Percentiles rank a stretch among this genome's conserved stretches.
phyloP scores from a whole-genome alignment of 2,329 filamentous ascomycete species.

The Chrysoporthe austroafricana region DNA sequence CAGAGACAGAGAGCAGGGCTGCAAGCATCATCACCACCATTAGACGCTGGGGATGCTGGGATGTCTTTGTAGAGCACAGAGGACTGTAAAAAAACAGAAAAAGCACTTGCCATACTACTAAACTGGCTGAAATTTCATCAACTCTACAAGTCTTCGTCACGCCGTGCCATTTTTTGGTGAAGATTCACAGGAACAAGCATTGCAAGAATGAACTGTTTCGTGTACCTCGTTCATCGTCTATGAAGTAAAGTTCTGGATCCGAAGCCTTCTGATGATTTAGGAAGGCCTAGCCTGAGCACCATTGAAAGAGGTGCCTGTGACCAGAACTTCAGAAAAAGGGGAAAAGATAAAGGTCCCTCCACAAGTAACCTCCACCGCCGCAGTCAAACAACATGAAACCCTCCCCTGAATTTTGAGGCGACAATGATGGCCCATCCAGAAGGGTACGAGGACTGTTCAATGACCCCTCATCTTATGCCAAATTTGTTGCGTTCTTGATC shows the following conservation, averaged over 20 bases:
- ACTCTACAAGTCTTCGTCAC: background rate
- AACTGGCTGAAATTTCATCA: background rate
- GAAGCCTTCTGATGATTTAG: background rate
- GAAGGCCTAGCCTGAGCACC: background rate
- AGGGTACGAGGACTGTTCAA: background rate
- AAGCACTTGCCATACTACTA: background rate
- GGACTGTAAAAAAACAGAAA: background rate
- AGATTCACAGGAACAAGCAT: background rate
- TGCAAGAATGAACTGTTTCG: background rate
- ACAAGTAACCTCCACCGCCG: background rate
- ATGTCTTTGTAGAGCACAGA: background rate
- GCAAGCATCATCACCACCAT: background rate
- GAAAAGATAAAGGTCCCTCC: background rate
- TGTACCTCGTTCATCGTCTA: slow-evolving; percentile 1
- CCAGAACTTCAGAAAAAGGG: background rate
- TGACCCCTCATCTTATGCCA: background rate
- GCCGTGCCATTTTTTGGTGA: background rate
- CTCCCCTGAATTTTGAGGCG: background rate
- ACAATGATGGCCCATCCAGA: background rate
- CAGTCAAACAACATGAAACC: background rate
- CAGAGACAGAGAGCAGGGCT: background rate
- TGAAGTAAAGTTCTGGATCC: background rate
- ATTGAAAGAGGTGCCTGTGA: background rate
- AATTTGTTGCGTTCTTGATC: background rate
- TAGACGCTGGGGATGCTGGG: background rate